phyloP scores from a whole-genome alignment of 192 early-diverging fungal species.

The Coemansia javaensis region DNA sequence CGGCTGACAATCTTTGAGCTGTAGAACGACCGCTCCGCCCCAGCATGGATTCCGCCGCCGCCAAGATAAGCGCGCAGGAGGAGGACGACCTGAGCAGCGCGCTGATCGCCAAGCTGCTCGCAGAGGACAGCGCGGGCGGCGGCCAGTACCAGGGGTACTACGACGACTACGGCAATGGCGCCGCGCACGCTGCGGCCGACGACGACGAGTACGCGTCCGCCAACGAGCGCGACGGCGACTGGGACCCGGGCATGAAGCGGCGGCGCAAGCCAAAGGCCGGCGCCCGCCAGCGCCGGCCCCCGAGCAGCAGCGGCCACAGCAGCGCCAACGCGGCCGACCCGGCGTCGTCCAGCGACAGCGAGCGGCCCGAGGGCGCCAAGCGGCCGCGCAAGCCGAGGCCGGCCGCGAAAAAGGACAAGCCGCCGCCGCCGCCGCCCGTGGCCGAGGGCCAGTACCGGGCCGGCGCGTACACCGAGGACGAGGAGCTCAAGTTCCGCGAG shows the following conservation, averaged over 20 bases:
- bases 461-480: conserved; percentile 74
- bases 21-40: too few relatives aligned
- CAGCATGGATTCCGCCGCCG: background rate
- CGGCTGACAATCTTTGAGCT: background rate
- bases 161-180: conserved; percentile 39
- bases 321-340: background rate
- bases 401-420: conserved; percentile 14
- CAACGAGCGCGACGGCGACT: conserved; percentile 44
- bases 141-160: conserved; percentile 58
- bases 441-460: conserved; percentile 50
- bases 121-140: conserved; percentile 58
- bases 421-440: conserved; percentile 31
- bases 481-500: conserved; percentile 68
- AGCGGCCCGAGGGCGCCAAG: conserved; percentile 8
- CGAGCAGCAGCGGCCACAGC: background rate
- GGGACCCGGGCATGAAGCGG: conserved; percentile 41
- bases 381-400: conserved; percentile 8
- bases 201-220: conserved; percentile 45
- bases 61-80: conserved; percentile 58
- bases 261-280: conserved; percentile 19
- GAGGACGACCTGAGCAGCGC: conserved; percentile 78
- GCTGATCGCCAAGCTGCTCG: conserved; percentile 71
- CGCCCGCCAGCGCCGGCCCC: conserved; percentile 21
- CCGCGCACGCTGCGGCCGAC: too few relatives aligned
- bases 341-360: conserved; percentile 16